These are phyloP conservation scores for Irpex sp. DNA, from an alignment of 1,284 basidiomycete species.

Conservation along the genomic window DNA sequence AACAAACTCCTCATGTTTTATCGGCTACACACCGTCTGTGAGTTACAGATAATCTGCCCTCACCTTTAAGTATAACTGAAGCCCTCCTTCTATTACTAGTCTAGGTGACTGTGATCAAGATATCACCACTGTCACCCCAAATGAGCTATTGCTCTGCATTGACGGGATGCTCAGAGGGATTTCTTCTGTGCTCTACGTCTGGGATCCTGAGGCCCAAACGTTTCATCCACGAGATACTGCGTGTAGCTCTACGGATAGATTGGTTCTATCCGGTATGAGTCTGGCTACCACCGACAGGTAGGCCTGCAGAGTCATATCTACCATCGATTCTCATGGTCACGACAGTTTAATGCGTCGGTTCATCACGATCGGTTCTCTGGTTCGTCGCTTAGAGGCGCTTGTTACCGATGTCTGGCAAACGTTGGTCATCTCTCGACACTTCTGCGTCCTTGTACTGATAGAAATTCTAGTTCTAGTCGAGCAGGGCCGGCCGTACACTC, in stretches of 20 bases:
- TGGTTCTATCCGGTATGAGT: constrained; percentile 26
- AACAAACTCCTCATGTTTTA: constrained; percentile 49
- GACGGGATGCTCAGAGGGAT: constrained; percentile 55
- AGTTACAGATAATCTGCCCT: constrained; percentile 21
- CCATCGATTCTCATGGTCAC: not conserved
- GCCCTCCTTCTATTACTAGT: constrained; percentile 20
- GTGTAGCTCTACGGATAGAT: constrained; percentile 19
- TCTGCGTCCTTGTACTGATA: not conserved
- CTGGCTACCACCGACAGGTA: constrained; percentile 54
- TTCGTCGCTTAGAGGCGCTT: constrained; percentile 62
- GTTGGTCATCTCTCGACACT: not conserved
- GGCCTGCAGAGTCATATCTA: constrained; percentile 5
- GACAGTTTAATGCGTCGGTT: constrained; percentile 57
- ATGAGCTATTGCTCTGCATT: constrained; percentile 48
- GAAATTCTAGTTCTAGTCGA: constrained; percentile 29
- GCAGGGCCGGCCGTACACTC: constrained; percentile 56
- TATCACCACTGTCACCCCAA: constrained; percentile 38
- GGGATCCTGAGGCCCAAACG: constrained; percentile 48
- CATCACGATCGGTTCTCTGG: constrained; percentile 55
- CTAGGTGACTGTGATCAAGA: constrained; percentile 26
- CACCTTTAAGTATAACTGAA: not conserved
- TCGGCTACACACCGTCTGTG: constrained; percentile 55
- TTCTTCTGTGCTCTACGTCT: constrained; percentile 59
- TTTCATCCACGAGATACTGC: constrained; percentile 40
- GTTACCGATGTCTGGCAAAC: constrained; percentile 17